Percentiles rank a stretch among this genome's conserved stretches.
Evolutionary conservation across 148 eudicot genomes (phyloP).

Genomic region (Rhododendron henanense): DNA sequence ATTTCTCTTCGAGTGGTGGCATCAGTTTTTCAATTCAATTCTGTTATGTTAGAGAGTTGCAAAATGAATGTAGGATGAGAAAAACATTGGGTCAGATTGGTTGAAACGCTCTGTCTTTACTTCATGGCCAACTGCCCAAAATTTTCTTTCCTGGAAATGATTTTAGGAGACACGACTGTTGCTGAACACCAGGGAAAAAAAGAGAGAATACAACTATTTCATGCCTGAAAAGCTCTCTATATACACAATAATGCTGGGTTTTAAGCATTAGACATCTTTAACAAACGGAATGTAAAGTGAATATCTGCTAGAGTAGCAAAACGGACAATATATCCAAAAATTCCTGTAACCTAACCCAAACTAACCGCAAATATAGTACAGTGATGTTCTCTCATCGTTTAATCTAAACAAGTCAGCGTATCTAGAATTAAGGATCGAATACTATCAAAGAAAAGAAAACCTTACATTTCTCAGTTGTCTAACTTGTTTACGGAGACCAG

Average conservation of each 20-base stretch:
- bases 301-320: not conserved
- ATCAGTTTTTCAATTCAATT: not conserved
- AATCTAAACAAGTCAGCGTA: not conserved
- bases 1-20: not conserved
- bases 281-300: not conserved
- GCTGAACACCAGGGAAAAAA: not conserved
- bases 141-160: not conserved
- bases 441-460: not conserved
- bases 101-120: not conserved
- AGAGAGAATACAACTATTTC: not conserved
- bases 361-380: not conserved
- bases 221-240: not conserved
- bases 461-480: slow-evolving; percentile 55
- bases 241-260: not conserved
- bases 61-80: not conserved
- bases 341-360: not conserved
- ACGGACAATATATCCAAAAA: not conserved
- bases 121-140: not conserved
- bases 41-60: not conserved
- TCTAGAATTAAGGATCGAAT: not conserved
- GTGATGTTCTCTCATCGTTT: not conserved
- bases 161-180: not conserved
- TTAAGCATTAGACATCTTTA: not conserved
- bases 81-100: not conserved
- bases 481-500: slow-evolving; percentile 75